phyloP scores from a whole-genome alignment of 2,329 filamentous ascomycete species.

The Diaporthe eres region DNA sequence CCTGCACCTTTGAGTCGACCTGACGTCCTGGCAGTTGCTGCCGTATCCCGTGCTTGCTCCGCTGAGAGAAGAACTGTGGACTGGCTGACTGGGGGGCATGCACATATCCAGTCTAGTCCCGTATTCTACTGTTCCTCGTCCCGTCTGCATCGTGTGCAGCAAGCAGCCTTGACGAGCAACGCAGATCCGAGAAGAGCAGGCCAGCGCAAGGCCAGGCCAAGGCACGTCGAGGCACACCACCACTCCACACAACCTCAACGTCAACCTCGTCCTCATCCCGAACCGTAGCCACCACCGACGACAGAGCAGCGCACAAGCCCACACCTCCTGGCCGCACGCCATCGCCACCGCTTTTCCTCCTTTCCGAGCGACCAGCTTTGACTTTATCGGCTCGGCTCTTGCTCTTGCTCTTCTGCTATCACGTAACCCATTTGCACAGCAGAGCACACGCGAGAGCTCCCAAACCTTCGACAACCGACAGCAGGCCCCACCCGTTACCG shows the following conservation, averaged over 20 bases:
- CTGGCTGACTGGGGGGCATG: neutral
- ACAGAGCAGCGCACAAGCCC: conserved; percentile 23
- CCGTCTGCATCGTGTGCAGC: conserved; percentile 18
- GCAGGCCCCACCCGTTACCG: neutral
- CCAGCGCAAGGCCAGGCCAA: neutral
- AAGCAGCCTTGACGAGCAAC: conserved; percentile 13
- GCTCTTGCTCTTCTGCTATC: neutral
- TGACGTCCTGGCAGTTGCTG: conserved; percentile 27
- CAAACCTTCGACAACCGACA: conserved; percentile 4
- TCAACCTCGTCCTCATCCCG: neutral
- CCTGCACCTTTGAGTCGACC: conserved; percentile 33
- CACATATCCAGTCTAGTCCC: conserved; percentile 11
- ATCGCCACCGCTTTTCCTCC: conserved; percentile 32
- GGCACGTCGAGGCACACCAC: neutral
- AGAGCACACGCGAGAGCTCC: conserved; percentile 1
- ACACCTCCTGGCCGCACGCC: conserved; percentile 9
- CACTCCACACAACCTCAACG: neutral
- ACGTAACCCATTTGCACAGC: neutral
- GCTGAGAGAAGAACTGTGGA: conserved; percentile 1
- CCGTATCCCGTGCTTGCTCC: conserved; percentile 22
- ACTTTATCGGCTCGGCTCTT: neutral
- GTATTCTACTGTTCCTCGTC: neutral
- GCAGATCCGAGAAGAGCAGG: conserved; percentile 8
- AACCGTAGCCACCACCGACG: neutral
- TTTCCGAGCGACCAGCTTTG: conserved; percentile 3